Evolutionary conservation across 139 green algal genomes (phyloP).

Genomic region (Chlorella vulgaris): DNA sequence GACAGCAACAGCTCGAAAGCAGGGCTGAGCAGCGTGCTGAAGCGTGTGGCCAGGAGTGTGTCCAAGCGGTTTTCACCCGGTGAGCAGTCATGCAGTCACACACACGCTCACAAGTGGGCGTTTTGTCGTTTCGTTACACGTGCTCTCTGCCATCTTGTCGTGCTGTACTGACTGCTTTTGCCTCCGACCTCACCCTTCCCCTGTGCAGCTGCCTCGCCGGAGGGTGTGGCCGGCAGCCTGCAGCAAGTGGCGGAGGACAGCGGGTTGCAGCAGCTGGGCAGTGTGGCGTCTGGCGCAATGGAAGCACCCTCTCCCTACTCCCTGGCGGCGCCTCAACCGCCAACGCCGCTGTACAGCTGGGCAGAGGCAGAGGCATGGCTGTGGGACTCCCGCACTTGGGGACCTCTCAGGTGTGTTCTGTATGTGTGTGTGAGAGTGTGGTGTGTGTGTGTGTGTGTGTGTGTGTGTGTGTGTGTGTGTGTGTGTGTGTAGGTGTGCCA

Average conservation of each 20-base stretch:
- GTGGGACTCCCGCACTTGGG: constrained; percentile 30
- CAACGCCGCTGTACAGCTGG: neutral
- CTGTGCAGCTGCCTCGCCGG: neutral
- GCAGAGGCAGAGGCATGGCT: constrained; percentile 31
- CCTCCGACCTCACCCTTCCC: neutral
- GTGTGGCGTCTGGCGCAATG: neutral
- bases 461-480: too few relatives aligned
- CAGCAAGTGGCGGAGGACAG: too few relatives aligned
- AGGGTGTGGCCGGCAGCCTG: neutral
- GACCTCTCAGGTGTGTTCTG: neutral
- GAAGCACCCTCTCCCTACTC: neutral
- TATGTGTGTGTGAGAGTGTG: too few relatives aligned
- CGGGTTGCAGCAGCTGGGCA: neutral
- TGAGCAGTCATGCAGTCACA: neutral
- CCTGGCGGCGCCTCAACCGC: constrained; percentile 18
- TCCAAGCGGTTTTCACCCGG: neutral
- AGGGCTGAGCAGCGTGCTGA: neutral
- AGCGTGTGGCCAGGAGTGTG: neutral
- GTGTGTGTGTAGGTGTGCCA: too few relatives aligned
- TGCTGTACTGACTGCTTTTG: neutral
- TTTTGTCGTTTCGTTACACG: neutral
- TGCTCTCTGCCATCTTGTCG: neutral
- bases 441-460: too few relatives aligned
- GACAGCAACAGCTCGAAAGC: neutral
- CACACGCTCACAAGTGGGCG: neutral